A percentile compares a stretch with the other conserved stretches of the same genome.
Evolutionary conservation across 257 asterid genomes (phyloP).

Genomic region (Fraxinus quadrangulata): DNA sequence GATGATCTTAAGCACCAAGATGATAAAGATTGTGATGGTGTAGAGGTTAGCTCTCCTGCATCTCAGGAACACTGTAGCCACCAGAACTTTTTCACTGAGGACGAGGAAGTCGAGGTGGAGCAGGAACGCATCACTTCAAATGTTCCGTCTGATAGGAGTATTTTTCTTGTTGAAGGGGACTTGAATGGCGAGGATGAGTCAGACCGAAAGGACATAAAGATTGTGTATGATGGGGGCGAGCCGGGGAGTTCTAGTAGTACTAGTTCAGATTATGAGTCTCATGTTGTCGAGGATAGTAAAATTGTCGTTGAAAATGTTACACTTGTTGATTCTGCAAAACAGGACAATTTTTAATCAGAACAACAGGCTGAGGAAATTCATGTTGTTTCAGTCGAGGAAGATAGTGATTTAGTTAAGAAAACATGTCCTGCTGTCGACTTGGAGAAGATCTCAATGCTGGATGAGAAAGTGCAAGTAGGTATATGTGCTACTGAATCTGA

Average conservation of each 20-base stretch:
- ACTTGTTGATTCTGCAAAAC: constrained; percentile 30
- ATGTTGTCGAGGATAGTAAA: constrained; percentile 23
- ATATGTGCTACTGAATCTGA: no score
- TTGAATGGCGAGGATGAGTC: no score
- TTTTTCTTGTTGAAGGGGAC: no score
- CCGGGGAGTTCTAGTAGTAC: constrained; percentile 24
- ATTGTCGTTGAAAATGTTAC: constrained; percentile 29
- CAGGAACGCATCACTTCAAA: background rate
- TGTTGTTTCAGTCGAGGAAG: constrained; percentile 21
- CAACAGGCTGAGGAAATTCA: constrained; percentile 17
- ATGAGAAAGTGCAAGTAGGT: constrained; percentile 22
- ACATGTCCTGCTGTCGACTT: constrained; percentile 21
- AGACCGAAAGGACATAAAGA: no score
- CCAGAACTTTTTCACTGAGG: background rate
- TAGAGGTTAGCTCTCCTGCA: background rate
- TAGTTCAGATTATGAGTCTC: constrained; percentile 41
- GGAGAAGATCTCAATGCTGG: constrained; percentile 29
- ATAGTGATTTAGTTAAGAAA: constrained; percentile 26
- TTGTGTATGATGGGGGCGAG: no score
- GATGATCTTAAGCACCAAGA: no score
- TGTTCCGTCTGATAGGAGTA: no score
- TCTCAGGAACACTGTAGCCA: background rate
- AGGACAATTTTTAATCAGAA: constrained; percentile 31
- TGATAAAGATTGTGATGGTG: no score
- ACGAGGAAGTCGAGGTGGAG: background rate